Percentiles rank a stretch among this genome's conserved stretches.
Conservation (phyloP, 257 asterid species). For the Solanum habrochaites region DNA sequence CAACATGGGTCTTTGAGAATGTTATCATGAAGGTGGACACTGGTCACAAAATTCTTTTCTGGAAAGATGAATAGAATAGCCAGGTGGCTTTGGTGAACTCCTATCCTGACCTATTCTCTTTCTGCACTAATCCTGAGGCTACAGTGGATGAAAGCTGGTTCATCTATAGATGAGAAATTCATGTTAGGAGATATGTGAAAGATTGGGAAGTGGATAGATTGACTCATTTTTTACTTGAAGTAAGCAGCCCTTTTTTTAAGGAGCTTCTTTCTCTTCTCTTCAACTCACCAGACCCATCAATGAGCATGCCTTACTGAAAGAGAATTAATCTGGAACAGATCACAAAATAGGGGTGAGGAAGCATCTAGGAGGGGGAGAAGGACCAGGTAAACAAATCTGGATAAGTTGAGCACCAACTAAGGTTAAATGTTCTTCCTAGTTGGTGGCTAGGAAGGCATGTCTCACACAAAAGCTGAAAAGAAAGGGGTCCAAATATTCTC, state of each 20-base stretch:
- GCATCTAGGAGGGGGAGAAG: neutral
- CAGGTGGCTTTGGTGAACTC: neutral
- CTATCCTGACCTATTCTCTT: neutral
- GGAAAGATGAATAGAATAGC: neutral
- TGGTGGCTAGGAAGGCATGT: neutral
- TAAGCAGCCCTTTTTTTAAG: neutral
- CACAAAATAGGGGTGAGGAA: neutral
- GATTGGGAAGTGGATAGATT: neutral
- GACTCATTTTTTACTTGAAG: neutral
- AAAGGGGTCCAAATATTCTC: neutral
- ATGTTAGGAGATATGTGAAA: neutral
- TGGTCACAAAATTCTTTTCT: neutral
- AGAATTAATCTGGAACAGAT: neutral
- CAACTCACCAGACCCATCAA: neutral
- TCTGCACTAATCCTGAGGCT: neutral
- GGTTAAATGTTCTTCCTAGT: neutral
- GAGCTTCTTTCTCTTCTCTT: too few species aligned
- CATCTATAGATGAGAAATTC: neutral
- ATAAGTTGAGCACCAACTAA: neutral
- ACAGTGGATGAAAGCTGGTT: neutral
- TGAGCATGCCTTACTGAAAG: neutral
- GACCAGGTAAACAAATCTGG: neutral
- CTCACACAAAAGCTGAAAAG: neutral
- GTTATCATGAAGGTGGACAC: neutral
- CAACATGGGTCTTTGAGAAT: neutral